phyloP scores from a whole-genome alignment of 148 eudicot genomes.

The Camellia japonica region DNA sequence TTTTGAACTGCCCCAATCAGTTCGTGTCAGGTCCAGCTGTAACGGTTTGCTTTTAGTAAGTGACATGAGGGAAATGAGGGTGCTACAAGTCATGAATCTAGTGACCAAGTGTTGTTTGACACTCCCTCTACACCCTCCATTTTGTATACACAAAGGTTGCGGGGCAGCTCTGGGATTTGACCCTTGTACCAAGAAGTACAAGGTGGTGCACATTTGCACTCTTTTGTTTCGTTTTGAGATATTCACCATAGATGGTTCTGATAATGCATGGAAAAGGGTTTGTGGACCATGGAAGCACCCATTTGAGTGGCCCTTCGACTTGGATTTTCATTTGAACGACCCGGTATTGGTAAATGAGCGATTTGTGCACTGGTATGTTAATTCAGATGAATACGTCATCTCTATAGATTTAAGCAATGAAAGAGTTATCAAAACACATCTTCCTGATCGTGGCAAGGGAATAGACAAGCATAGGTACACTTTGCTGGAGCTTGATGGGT shows the following conservation, averaged over 20 bases:
- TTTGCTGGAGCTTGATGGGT: not conserved
- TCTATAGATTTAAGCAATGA: slow-evolving; percentile 5
- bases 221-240: not conserved
- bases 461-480: not conserved
- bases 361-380: slow-evolving; percentile 1
- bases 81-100: slow-evolving; percentile 6
- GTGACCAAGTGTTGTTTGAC: not conserved
- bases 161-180: slow-evolving; percentile 1
- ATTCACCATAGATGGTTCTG: not conserved
- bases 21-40: slow-evolving; percentile 1
- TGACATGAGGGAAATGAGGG: not conserved
- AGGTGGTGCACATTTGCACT: slow-evolving; percentile 2
- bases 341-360: not conserved
- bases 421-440: not conserved
- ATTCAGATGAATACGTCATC: not conserved
- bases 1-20: not conserved
- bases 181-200: not conserved
- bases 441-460: not conserved
- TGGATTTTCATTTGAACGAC: not conserved
- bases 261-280: slow-evolving; percentile 3
- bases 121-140: not conserved
- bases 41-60: slow-evolving; percentile 7
- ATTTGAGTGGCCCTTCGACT: not conserved
- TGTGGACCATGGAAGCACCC: not conserved
- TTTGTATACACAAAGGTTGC: not conserved